phyloP scores from a whole-genome alignment of 2,329 filamentous ascomycete species.

The Colletotrichum orbiculare region DNA sequence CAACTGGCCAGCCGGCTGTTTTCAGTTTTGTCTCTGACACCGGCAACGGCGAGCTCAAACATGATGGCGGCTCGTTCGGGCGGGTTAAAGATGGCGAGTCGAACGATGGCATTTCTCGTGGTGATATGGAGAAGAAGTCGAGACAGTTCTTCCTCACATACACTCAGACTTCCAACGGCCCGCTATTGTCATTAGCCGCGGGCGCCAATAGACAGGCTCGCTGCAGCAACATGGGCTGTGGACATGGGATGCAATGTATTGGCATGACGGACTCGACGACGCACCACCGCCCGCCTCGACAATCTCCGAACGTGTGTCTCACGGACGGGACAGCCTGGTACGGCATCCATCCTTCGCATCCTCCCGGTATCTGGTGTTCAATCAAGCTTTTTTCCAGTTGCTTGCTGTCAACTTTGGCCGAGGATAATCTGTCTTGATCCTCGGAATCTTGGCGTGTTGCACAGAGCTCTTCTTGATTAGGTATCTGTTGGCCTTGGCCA shows the following conservation, averaged over 20 bases:
- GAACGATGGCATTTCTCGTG: neutral
- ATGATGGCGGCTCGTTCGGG: slow-evolving; percentile 7
- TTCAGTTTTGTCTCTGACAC: slow-evolving; percentile 32
- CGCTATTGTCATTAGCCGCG: slow-evolving; percentile 12
- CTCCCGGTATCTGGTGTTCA: neutral
- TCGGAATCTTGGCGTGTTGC: slow-evolving; percentile 11
- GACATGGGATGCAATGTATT: slow-evolving; percentile 15
- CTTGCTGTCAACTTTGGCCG: neutral
- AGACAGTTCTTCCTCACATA: neutral
- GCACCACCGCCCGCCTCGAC: slow-evolving; percentile 10
- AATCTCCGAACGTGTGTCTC: slow-evolving; percentile 6
- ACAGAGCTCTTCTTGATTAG: neutral
- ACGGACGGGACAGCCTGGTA: slow-evolving; percentile 11
- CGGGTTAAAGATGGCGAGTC: neutral
- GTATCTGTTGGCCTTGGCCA: no score
- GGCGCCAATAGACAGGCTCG: slow-evolving; percentile 18
- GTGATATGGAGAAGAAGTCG: neutral
- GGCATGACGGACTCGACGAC: neutral
- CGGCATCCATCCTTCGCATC: neutral
- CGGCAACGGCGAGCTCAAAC: slow-evolving; percentile 26
- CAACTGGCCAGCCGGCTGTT: slow-evolving; percentile 22
- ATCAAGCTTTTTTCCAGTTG: slow-evolving; percentile 25
- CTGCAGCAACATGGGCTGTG: slow-evolving; percentile 17
- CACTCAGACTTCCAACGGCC: slow-evolving; percentile 22
- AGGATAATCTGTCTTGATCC: slow-evolving; percentile 11